These are phyloP conservation scores for Discostella stelligeroides DNA, from an alignment of 108 stramenopile species.

Conservation along the genomic window DNA sequence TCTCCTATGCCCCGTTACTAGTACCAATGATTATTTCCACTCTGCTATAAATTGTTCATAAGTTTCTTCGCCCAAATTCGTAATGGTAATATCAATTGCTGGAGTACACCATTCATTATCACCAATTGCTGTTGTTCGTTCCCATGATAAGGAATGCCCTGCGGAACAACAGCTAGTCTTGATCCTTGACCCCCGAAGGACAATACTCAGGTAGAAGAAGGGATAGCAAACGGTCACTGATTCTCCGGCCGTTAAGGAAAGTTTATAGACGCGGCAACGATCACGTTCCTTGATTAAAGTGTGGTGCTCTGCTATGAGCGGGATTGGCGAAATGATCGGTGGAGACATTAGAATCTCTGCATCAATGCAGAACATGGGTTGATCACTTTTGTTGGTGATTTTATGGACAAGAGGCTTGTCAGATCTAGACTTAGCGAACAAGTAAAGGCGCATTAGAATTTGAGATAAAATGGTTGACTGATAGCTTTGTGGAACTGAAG, in stretches of 20 bases:
- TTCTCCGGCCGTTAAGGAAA: slow-evolving; percentile 57
- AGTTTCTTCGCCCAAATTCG: slow-evolving; percentile 48
- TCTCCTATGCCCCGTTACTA: not conserved
- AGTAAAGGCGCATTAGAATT: too few species aligned
- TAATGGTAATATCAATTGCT: slow-evolving; percentile 27
- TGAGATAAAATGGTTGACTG: too few species aligned
- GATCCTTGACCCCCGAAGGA: slow-evolving; percentile 40
- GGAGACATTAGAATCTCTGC: slow-evolving; percentile 65
- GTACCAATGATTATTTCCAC: slow-evolving; percentile 47
- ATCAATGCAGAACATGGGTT: slow-evolving; percentile 67
- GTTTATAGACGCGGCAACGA: slow-evolving; percentile 66
- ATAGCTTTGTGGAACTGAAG: too few species aligned
- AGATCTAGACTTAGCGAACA: slow-evolving; percentile 30
- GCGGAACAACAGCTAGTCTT: slow-evolving; percentile 31
- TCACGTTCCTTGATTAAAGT: slow-evolving; percentile 56
- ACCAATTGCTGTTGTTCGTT: slow-evolving; percentile 30
- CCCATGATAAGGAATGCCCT: slow-evolving; percentile 32
- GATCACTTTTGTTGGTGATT: slow-evolving; percentile 55
- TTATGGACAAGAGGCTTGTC: slow-evolving; percentile 70
- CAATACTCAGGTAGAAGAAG: slow-evolving; percentile 69
- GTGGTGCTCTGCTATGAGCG: slow-evolving; percentile 58
- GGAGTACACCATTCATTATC: slow-evolving; percentile 64
- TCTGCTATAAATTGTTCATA: slow-evolving; percentile 71
- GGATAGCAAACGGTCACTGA: slow-evolving; percentile 58
- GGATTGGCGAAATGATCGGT: slow-evolving; percentile 50